Percentiles rank a stretch among this genome's conserved stretches.
phyloP scores from a whole-genome alignment of 1,139 yeast species.

The Meyerozyma guilliermondii region DNA sequence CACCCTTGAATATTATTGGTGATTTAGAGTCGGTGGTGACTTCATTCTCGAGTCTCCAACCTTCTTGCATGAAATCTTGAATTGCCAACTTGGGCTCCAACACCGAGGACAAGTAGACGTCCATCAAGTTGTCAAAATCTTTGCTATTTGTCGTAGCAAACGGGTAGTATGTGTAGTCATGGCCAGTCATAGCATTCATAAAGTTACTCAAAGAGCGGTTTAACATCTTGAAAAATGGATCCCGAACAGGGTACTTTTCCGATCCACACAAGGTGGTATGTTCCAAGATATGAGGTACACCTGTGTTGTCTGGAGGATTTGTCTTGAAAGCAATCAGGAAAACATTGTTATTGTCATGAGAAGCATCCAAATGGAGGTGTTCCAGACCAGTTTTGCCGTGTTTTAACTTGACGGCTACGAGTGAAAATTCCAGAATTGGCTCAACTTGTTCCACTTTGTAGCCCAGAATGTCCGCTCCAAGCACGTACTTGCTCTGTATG shows the following conservation, averaged over 20 bases:
- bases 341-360: conserved; percentile 75
- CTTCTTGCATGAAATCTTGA: conserved; percentile 91
- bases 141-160: conserved; percentile 86
- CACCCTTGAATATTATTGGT: conserved; percentile 82
- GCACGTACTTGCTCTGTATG: conserved; percentile 45
- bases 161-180: conserved; percentile 92
- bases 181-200: conserved; percentile 99
- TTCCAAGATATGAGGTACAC: conserved; percentile 93
- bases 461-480: conserved; percentile 62
- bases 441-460: conserved; percentile 57
- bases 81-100: conserved; percentile 73
- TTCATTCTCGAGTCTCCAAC: conserved; percentile 91
- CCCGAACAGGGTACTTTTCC: conserved; percentile 83
- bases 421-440: conserved; percentile 74
- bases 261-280: conserved; percentile 97
- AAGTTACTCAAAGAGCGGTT: conserved; percentile 82
- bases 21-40: conserved; percentile 50
- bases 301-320: conserved; percentile 88
- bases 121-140: conserved; percentile 81
- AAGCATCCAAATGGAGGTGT: conserved; percentile 79
- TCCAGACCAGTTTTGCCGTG: conserved; percentile 70
- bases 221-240: conserved; percentile 96
- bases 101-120: conserved; percentile 84
- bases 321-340: conserved; percentile 90
- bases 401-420: conserved; percentile 68